Conservation (phyloP, 2,329 filamentous ascomycete species). For the Penicillium sp. region DNA sequence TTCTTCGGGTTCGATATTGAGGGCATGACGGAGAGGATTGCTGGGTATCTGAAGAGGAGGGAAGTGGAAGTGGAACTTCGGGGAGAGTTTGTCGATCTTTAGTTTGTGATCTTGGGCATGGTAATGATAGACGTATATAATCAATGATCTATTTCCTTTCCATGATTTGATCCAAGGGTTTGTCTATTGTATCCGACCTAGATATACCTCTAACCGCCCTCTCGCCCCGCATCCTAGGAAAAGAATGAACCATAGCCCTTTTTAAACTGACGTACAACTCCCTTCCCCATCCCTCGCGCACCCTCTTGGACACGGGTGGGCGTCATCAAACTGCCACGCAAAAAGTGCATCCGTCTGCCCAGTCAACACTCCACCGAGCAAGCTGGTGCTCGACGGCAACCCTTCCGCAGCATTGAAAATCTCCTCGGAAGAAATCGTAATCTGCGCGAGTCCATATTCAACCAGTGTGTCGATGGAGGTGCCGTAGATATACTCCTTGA, state of each 20-base stretch:
- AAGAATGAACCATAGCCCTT: no score
- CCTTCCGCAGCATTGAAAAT: conserved; percentile 46
- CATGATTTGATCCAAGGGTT: no score
- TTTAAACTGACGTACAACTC: no score
- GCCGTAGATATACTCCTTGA: conserved; percentile 61
- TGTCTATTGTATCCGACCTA: no score
- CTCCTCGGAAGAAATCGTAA: conserved; percentile 52
- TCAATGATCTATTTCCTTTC: conserved; percentile 30
- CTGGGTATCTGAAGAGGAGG: conserved; percentile 14
- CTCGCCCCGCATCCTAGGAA: no score
- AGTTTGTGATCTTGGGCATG: not conserved
- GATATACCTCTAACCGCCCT: no score
- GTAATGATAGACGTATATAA: not conserved
- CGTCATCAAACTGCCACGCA: conserved; percentile 54
- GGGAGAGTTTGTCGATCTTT: conserved; percentile 24
- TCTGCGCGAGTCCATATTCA: conserved; percentile 57
- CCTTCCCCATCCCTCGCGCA: no score
- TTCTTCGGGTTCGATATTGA: conserved; percentile 24
- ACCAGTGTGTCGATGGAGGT: conserved; percentile 56
- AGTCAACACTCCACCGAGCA: conserved; percentile 53
- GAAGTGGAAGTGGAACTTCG: conserved; percentile 15
- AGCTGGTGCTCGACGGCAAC: conserved; percentile 43
- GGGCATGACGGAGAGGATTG: conserved; percentile 18
- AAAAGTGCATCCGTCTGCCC: conserved; percentile 62
- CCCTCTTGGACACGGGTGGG: no score